Evolutionary conservation across 208 protist species (phyloP), one percentile per base, ranked within the genome.

Genomic region (Trypanosoma rangeli): DNA sequence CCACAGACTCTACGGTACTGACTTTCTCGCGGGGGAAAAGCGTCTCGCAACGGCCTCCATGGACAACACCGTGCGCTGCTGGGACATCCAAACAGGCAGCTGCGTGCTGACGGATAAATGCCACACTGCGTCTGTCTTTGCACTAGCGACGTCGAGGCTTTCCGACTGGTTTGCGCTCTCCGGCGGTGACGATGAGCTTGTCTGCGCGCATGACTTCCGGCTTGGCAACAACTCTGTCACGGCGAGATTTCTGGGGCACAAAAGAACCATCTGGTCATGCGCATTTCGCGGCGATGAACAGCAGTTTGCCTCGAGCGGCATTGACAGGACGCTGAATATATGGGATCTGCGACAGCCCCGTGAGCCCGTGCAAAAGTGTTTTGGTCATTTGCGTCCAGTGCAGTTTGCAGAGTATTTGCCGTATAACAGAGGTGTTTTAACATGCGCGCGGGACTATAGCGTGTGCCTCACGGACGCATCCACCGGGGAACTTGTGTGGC

Each of bases 161-260:
- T 46, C 52, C 26, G 67, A 83, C 20, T 80, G 81, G 68, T 57
- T 90, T 35, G 83, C 77, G 22, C 31, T 92, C 22, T 82, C 76
- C 12, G 82, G 70, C 2, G 85, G 86, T 1, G 77, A 90, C 64
- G 85, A 90, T 74, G 61, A 72, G 28, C 50, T 71, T 15, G 54
- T 93, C 1, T 84, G 64, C 68, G 68, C 85, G 35, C 86, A 90
- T 64, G 89, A 94, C 67, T 86, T 94, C 22, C 86, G 89, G 1
- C 5, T 64, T 29, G 66, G 57, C 31, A 59, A 64, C 16, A 61
- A 77, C 44, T 70, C 79, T 9, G 82, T 90, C 13, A 79, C 73
- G 16, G 66, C 73, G 28, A 74, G 77, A 0, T 79, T 89, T 22
- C 49, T 66, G 9, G 89, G 86, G 5, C 86, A 91, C 65, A 78